Evolutionary conservation across 805 yeast genomes (phyloP).

Genomic region (Yarrowia porcina): DNA sequence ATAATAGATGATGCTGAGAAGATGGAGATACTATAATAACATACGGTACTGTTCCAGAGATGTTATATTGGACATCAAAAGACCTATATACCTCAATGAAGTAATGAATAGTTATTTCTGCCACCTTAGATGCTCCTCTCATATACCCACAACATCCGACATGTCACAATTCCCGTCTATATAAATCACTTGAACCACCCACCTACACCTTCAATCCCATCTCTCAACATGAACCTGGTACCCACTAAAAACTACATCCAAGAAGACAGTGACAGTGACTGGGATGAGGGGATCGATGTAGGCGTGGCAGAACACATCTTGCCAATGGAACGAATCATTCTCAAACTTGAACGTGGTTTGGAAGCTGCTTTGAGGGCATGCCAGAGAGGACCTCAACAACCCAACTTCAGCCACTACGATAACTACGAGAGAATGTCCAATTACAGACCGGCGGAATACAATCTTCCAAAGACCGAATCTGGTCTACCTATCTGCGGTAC

Average conservation of each 20-base stretch:
- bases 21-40: too few species aligned
- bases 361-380: background rate
- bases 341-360: background rate
- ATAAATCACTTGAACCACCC: background rate
- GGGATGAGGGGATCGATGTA: background rate
- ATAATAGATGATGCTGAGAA: too few species aligned
- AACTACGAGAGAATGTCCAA: background rate
- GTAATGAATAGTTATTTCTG: too few species aligned
- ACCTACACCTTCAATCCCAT: background rate
- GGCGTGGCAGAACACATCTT: background rate
- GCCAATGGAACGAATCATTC: background rate
- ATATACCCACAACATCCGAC: background rate
- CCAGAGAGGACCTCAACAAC: background rate
- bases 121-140: too few species aligned
- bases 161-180: background rate
- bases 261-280: slow-evolving; percentile 14
- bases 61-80: too few species aligned
- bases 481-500: background rate
- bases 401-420: background rate
- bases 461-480: background rate
- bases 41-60: too few species aligned
- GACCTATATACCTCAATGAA: too few species aligned
- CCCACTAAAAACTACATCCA: background rate
- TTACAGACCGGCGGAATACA: background rate
- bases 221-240: background rate